Percentiles rank a stretch among this genome's conserved stretches.
Evolutionary conservation across 257 asterid species (phyloP).

Genomic region (Orobanche coerulescens): DNA sequence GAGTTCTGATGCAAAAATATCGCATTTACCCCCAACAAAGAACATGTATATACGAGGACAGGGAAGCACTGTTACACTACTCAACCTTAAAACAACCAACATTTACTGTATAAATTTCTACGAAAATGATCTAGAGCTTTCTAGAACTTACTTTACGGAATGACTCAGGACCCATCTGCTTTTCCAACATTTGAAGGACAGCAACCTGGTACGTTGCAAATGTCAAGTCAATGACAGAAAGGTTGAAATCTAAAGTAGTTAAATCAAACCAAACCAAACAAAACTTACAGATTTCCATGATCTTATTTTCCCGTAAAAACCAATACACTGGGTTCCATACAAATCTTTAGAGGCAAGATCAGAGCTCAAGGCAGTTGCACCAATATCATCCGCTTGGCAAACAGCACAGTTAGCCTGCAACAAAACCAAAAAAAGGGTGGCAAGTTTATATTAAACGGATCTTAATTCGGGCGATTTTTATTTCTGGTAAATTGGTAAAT

Average conservation of each 20-base stretch:
- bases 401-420: constrained; percentile 91
- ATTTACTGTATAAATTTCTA: constrained; percentile 8
- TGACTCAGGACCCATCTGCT: constrained; percentile 99
- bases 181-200: constrained; percentile 94
- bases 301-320: constrained; percentile 93
- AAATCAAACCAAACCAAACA: constrained; percentile 8
- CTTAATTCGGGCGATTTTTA: constrained; percentile 1
- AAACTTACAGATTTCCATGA: constrained; percentile 94
- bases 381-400: constrained; percentile 88
- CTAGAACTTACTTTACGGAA: constrained; percentile 72
- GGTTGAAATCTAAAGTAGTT: constrained; percentile 2
- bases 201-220: constrained; percentile 54
- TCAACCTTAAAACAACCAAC: constrained; percentile 11
- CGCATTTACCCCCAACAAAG: constrained; percentile 13
- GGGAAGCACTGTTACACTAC: not conserved
- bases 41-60: not conserved
- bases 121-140: constrained; percentile 11
- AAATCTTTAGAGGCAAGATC: constrained; percentile 74
- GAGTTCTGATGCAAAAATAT: not conserved
- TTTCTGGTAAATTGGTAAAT: constrained; percentile 10
- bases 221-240: constrained; percentile 14
- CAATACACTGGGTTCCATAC: constrained; percentile 86
- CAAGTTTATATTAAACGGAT: constrained; percentile 16
- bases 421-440: constrained; percentile 12
- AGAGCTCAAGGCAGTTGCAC: constrained; percentile 87